Conservation (phyloP, 139 green algal genomes). For the Chlamydomonas asymmetrica region DNA sequence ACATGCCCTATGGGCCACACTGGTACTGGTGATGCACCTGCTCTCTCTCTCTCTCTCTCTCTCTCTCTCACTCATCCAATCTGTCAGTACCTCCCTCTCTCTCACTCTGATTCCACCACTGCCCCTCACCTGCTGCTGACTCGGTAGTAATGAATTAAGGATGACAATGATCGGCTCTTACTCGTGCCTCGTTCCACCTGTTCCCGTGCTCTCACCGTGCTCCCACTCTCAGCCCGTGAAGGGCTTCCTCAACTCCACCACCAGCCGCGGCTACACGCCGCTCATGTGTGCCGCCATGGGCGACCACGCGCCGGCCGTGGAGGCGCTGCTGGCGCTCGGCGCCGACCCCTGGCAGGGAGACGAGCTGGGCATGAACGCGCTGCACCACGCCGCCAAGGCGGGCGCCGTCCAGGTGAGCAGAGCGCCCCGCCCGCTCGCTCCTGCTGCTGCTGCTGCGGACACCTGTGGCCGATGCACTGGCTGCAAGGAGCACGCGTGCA, state of each 20-base stretch:
- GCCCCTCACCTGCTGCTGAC: not conserved
- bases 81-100: not conserved
- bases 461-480: not conserved
- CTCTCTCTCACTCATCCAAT: not conserved
- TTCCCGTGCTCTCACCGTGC: not conserved
- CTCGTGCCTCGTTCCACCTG: too few species aligned
- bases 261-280: slow-evolving; percentile 1
- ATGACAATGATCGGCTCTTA: too few species aligned
- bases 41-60: not conserved
- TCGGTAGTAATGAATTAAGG: too few species aligned
- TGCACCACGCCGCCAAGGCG: slow-evolving; percentile 13
- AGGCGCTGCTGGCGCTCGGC: slow-evolving; percentile 11
- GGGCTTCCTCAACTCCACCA: slow-evolving; percentile 2
- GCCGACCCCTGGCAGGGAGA: slow-evolving; percentile 31
- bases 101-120: not conserved
- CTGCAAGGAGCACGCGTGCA: not conserved
- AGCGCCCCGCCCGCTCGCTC: too few species aligned
- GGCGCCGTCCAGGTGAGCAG: not conserved
- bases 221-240: slow-evolving; percentile 2
- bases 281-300: slow-evolving; percentile 8
- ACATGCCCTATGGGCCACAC: too few species aligned
- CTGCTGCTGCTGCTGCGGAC: slow-evolving; percentile 14
- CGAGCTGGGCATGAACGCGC: slow-evolving; percentile 1
- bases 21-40: too few species aligned
- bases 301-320: slow-evolving; percentile 10